These are phyloP conservation scores for Tolypocladium tropicale DNA, from an alignment of 2,329 filamentous ascomycete genomes.

Conservation along the genomic window DNA sequence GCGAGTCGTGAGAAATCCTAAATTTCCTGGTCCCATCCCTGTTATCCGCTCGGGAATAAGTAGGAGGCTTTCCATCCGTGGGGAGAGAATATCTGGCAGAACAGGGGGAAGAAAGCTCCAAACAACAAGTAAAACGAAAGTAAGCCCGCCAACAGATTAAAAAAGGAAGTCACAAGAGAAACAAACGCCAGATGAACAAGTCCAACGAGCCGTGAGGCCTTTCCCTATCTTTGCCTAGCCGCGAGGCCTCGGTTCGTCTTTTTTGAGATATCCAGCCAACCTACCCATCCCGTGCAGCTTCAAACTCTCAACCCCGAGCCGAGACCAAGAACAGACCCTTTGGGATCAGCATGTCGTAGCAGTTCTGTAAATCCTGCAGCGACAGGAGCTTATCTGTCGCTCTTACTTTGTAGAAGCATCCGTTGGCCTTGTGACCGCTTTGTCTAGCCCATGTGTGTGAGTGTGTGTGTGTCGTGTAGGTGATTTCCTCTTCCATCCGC, in stretches of 20 bases:
- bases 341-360: background rate
- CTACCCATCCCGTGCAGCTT: background rate
- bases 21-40: background rate
- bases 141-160: too few relatives aligned
- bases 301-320: background rate
- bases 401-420: background rate
- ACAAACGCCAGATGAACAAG: slow-evolving; percentile 3
- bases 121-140: background rate
- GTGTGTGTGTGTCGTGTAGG: background rate
- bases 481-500: background rate
- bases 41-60: too few relatives aligned
- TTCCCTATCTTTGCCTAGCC: slow-evolving; percentile 16
- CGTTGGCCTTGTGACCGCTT: background rate
- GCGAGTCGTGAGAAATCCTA: too few relatives aligned
- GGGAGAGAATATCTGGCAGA: background rate
- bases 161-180: background rate
- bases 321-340: background rate
- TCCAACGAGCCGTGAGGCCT: slow-evolving; percentile 17
- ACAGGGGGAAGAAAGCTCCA: background rate
- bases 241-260: slow-evolving; percentile 14
- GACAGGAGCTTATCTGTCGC: background rate
- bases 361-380: background rate
- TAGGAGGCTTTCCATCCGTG: background rate
- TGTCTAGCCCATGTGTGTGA: too few relatives aligned
- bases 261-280: slow-evolving; percentile 2